Evolutionary conservation across 108 stramenopile species (phyloP).

Genomic region (Seminavis robusta): DNA sequence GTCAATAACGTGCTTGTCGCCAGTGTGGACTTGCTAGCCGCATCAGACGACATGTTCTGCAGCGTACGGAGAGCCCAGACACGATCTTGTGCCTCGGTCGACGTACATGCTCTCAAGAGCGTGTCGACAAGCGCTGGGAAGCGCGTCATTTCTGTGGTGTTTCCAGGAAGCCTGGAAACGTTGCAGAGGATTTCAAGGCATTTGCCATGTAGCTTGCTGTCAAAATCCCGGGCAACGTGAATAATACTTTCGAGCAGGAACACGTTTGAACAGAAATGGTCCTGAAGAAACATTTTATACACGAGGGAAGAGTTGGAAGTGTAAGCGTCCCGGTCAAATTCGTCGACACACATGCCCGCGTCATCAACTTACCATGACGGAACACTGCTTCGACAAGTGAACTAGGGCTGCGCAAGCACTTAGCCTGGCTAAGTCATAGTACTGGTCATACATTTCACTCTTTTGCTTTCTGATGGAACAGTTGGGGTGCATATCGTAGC

Average conservation of each 20-base stretch:
- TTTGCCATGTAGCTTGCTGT: conserved; percentile 72
- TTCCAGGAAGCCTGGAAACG: conserved; percentile 71
- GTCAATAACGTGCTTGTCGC: conserved; percentile 47
- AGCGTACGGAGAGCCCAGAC: conserved; percentile 64
- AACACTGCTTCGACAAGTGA: conserved; percentile 80
- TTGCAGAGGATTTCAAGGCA: conserved; percentile 84
- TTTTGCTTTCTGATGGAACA: conserved; percentile 43
- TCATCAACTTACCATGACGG: conserved; percentile 48
- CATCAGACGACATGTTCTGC: conserved; percentile 75
- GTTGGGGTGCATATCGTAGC: conserved; percentile 33
- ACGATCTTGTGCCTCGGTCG: conserved; percentile 45
- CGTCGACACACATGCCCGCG: background rate
- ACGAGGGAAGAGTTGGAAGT: conserved; percentile 2
- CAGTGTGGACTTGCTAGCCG: conserved; percentile 51
- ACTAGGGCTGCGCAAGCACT: conserved; percentile 80
- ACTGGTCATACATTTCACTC: conserved; percentile 34
- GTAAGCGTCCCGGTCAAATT: background rate
- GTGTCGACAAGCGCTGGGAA: conserved; percentile 48
- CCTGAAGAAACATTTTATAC: conserved; percentile 6
- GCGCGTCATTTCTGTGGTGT: conserved; percentile 42
- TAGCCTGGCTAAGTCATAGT: conserved; percentile 36
- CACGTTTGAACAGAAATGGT: conserved; percentile 32
- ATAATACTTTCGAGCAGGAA: conserved; percentile 43
- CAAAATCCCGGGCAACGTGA: conserved; percentile 30
- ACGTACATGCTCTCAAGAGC: conserved; percentile 40